Evolutionary conservation across 2,329 filamentous ascomycete genomes (phyloP).

Genomic region (Cladosporium halotolerans): DNA sequence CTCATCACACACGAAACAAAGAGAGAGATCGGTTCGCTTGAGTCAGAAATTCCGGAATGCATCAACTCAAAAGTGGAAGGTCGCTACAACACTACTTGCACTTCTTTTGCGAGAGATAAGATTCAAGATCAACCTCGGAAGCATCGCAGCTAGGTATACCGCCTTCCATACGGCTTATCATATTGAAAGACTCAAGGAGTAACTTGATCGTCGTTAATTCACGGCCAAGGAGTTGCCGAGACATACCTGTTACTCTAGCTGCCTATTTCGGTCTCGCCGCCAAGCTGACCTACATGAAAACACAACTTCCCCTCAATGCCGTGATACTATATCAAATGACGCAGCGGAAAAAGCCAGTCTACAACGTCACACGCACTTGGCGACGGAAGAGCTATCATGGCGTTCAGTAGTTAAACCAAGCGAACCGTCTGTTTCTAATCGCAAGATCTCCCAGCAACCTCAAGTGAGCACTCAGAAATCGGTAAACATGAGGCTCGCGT

Average conservation of each 20-base stretch:
- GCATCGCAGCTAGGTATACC: too few species aligned
- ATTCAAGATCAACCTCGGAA: too few species aligned
- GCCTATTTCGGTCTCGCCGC: slow-evolving; percentile 8
- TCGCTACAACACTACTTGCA: too few species aligned
- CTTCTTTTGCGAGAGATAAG: too few species aligned
- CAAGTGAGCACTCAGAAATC: neutral
- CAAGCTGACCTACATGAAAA: slow-evolving; percentile 7
- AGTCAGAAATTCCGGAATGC: too few species aligned
- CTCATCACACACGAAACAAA: too few species aligned
- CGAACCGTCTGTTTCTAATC: neutral
- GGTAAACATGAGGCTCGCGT: neutral
- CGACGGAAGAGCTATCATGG: neutral
- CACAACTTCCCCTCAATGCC: neutral
- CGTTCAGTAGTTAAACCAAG: neutral
- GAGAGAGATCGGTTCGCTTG: too few species aligned
- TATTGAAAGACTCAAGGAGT: too few species aligned
- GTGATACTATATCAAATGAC: neutral
- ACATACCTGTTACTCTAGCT: neutral
- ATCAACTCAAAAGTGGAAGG: too few species aligned
- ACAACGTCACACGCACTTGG: neutral
- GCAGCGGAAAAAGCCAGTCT: neutral
- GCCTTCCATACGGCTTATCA: too few species aligned
- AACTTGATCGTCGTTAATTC: too few species aligned
- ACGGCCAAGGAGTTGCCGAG: slow-evolving; percentile 6
- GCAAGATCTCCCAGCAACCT: neutral